Base-by-base conservation (phyloP, 1,284 basidiomycete genomes). In the Pseudozyma tsukubaensis region DNA sequence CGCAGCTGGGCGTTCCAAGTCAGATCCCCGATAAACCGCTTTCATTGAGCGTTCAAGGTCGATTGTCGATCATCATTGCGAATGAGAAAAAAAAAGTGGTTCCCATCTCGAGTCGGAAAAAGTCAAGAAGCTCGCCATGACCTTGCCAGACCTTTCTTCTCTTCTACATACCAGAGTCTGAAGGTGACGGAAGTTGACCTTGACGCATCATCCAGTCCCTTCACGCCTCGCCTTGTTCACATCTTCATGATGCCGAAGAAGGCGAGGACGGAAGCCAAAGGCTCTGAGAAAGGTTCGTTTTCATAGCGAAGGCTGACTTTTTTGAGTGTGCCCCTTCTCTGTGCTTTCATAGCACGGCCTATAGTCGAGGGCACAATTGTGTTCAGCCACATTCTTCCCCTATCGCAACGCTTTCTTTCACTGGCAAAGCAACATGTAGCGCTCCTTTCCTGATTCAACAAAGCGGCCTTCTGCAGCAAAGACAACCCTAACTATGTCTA, bases 291-390 rank as follows among this genome's bases (percentile, higher is more conserved):
- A 29, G 62, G 48, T 45, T 59, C 56, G 65, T 67, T 39, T 47
- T 9, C 29, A 29, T 29, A 50, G 50, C 49, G 59, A 58, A 70
- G 63, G 61, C 72, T 74, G 72, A 55, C 67, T 57, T 56, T 29
- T 70, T 71, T 75, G 72, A 75, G 72, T 75, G 72, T 75, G 72
- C 64, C 59, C 64, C 72, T 59, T 60, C 72, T 74, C 53, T 55
- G 50, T 32, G 49, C 55, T 50, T 58, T 44, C n/a, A 43, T 10
- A 39, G 32, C 34, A 40, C 40, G 54, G 50, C 37, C 52, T 24
- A 52, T 75, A 71, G 68, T 55, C 63, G 72, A 64, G 50, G 68
- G 62, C 68, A 71, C 72, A 75, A 75, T 75, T 75, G 68, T 71
- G 72, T 61, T 64, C 68, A 67, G 72, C 56, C 50, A 75, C 68